These are phyloP conservation scores for Aspergillus fischeri DNA, from an alignment of 2,329 filamentous ascomycete genomes.

Conservation along the genomic window DNA sequence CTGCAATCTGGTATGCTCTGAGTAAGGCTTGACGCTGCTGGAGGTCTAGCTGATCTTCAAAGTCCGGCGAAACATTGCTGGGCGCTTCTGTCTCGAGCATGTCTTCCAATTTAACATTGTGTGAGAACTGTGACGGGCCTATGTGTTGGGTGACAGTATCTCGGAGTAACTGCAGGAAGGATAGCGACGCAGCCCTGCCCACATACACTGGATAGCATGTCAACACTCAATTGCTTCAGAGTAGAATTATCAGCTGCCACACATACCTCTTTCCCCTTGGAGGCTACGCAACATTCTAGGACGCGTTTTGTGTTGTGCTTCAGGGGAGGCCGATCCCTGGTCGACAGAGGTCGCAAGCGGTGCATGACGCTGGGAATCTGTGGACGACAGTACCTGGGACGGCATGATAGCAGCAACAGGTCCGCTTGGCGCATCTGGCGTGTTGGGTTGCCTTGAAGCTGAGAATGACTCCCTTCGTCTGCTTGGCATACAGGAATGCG, in stretches of 20 bases:
- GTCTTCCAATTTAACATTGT: slow-evolving; percentile 47
- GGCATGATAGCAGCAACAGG: neutral
- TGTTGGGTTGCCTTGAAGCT: slow-evolving; percentile 1
- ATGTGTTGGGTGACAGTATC: slow-evolving; percentile 47
- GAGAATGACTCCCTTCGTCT: slow-evolving; percentile 9
- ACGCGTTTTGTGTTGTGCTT: slow-evolving; percentile 28
- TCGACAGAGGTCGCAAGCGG: neutral
- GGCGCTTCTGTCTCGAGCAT: slow-evolving; percentile 50
- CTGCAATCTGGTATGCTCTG: slow-evolving; percentile 26
- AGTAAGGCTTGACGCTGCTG: slow-evolving; percentile 32
- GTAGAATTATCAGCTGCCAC: neutral
- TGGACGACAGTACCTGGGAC: neutral
- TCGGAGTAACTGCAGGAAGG: slow-evolving; percentile 53
- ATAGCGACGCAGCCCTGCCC: slow-evolving; percentile 41
- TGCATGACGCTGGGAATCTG: neutral
- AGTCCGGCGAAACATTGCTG: slow-evolving; percentile 29
- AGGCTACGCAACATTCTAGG: slow-evolving; percentile 49
- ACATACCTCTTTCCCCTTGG: slow-evolving; percentile 49
- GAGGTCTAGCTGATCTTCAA: slow-evolving; percentile 27
- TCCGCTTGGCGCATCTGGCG: neutral
- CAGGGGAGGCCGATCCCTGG: slow-evolving; percentile 21
- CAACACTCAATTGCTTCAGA: slow-evolving; percentile 41
- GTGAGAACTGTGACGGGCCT: slow-evolving; percentile 52
- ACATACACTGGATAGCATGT: slow-evolving; percentile 31
- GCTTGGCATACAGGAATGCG: slow-evolving; percentile 32